A percentile compares a stretch with the other conserved stretches of the same genome.
Evolutionary conservation across 352 stramenopile species (phyloP).

Genomic region (Globisporangium uncinulatum): DNA sequence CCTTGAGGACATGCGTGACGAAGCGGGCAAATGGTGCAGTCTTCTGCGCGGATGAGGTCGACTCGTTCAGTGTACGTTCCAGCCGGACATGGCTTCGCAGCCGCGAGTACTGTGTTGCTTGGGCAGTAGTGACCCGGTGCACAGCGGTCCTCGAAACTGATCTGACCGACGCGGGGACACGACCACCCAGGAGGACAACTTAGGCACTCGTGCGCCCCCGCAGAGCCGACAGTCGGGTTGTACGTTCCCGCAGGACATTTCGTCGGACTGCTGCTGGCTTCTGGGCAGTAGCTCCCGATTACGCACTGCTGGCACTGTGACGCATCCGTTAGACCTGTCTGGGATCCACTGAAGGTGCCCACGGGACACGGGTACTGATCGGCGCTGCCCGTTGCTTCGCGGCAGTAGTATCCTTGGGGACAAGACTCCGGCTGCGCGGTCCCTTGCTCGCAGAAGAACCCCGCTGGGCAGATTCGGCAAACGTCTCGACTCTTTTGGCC

Average conservation of each 20-base stretch:
- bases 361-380: conserved; percentile 84
- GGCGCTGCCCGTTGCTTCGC: conserved; percentile 45
- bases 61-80: conserved; percentile 67
- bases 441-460: conserved; percentile 60
- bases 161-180: conserved; percentile 65
- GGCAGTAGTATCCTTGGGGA: conserved; percentile 81
- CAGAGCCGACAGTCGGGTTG: conserved; percentile 46
- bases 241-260: conserved; percentile 72
- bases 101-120: conserved; percentile 43
- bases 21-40: conserved; percentile 77
- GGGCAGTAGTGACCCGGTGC: conserved; percentile 71
- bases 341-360: conserved; percentile 74
- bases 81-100: conserved; percentile 58
- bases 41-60: conserved; percentile 55
- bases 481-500: conserved; percentile 40
- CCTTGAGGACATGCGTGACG: conserved; percentile 66
- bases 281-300: conserved; percentile 79
- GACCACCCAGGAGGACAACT: conserved; percentile 67
- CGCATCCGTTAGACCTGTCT: conserved; percentile 39
- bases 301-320: conserved; percentile 55
- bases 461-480: conserved; percentile 54
- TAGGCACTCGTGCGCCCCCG: conserved; percentile 52
- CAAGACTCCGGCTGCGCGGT: conserved; percentile 44
- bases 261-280: conserved; percentile 62
- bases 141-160: conserved; percentile 54